These are phyloP conservation scores for Plasmodium billcollinsi DNA, from an alignment of 169 alveolate species.

Conservation along the genomic window DNA sequence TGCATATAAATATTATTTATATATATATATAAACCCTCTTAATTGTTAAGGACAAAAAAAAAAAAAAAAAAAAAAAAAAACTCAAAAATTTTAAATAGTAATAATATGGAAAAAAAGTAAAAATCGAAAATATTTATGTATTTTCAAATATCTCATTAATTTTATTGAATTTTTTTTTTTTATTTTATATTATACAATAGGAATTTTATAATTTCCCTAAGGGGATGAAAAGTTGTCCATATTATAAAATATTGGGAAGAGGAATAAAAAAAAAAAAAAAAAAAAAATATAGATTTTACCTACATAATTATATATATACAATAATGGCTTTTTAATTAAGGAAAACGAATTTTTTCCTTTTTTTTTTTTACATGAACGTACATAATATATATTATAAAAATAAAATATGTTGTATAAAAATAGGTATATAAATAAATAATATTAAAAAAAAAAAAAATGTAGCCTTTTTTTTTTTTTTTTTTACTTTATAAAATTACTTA, in stretches of 20 bases:
- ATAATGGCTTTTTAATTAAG: constrained; percentile 8
- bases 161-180: constrained; percentile 35
- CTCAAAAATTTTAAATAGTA: neutral
- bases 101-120: constrained; percentile 31
- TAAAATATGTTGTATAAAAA: constrained; percentile 1
- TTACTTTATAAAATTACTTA: constrained; percentile 7
- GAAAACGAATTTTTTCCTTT: neutral
- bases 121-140: constrained; percentile 23
- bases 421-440: too few relatives aligned
- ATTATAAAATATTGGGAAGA: constrained; percentile 28
- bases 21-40: constrained; percentile 7
- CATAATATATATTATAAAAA: constrained; percentile 16
- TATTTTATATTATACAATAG: constrained; percentile 10
- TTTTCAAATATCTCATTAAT: constrained; percentile 9
- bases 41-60: constrained; percentile 20
- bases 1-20: constrained; percentile 27
- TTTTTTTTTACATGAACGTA: constrained; percentile 15
- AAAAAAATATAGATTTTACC: constrained; percentile 2
- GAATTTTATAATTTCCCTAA: constrained; percentile 13
- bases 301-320: constrained; percentile 17
- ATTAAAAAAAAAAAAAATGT: constrained; percentile 5
- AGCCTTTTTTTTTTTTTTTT: constrained; percentile 29
- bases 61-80: constrained; percentile 35
- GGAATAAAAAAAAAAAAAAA: neutral
- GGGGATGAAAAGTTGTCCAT: constrained; percentile 24